phyloP scores from a whole-genome alignment of 2,329 filamentous ascomycete species.

The Microdochium nivale region DNA sequence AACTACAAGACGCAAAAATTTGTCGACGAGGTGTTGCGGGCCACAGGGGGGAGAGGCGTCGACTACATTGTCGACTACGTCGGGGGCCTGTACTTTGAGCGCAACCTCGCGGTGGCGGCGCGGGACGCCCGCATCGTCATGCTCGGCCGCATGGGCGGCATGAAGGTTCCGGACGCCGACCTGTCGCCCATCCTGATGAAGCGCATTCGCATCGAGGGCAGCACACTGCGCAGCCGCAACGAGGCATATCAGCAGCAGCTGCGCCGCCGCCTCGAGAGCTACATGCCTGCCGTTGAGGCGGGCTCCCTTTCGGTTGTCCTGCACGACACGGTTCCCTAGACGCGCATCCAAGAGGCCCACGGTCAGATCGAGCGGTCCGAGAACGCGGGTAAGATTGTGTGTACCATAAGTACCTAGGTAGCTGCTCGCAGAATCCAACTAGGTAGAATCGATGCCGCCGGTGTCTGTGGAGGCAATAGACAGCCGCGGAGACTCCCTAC shows the following conservation, averaged over 20 bases:
- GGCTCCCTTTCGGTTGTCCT: constrained; percentile 69
- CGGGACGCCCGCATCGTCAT: constrained; percentile 69
- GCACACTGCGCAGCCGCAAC: constrained; percentile 71
- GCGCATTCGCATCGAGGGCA: constrained; percentile 72
- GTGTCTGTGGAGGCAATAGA: too few relatives aligned
- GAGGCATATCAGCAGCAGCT: constrained; percentile 70
- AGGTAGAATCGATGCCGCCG: too few relatives aligned
- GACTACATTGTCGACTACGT: constrained; percentile 85
- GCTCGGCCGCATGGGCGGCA: constrained; percentile 66
- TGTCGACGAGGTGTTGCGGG: constrained; percentile 60
- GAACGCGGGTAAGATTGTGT: constrained; percentile 65
- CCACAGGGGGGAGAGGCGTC: constrained; percentile 68
- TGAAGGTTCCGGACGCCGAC: constrained; percentile 59
- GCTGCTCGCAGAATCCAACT: too few relatives aligned
- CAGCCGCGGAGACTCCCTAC: too few relatives aligned
- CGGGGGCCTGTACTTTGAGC: constrained; percentile 69
- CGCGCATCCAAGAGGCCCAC: constrained; percentile 65
- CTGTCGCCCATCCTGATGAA: constrained; percentile 67
- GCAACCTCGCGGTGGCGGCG: constrained; percentile 69
- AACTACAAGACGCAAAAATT: constrained; percentile 73
- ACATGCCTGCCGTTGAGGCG: constrained; percentile 65
- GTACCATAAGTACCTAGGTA: too few relatives aligned
- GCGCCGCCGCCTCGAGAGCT: constrained; percentile 67
- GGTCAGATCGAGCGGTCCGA: constrained; percentile 61
- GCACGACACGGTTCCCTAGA: constrained; percentile 76